A percentile compares a stretch with the other conserved stretches of the same genome.
Conservation (phyloP, 1,284 basidiomycete genomes). For the Lignosus rhinocerotis region DNA sequence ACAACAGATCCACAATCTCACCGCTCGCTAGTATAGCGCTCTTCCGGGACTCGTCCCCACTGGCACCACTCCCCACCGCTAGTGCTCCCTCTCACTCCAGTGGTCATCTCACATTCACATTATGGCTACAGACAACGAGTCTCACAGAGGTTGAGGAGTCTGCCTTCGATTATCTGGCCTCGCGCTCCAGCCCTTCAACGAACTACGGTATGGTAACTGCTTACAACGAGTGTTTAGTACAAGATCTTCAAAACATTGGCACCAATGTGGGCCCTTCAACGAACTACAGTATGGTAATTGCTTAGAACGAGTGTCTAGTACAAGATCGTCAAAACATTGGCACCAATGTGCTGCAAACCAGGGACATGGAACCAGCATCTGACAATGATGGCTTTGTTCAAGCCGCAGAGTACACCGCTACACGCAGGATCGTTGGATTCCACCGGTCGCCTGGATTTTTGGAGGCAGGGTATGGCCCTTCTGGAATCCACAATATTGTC, state of each 20-base stretch:
- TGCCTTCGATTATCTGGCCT: slow-evolving; percentile 6
- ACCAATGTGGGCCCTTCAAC: neutral
- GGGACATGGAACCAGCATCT: slow-evolving; percentile 1
- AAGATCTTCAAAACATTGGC: slow-evolving; percentile 8
- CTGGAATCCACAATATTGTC: too few relatives aligned
- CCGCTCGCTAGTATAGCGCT: too few relatives aligned
- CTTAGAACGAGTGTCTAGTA: neutral
- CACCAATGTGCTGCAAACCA: neutral
- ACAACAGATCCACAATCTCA: neutral
- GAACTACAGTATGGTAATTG: neutral
- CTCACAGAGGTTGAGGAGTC: neutral
- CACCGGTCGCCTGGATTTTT: too few relatives aligned
- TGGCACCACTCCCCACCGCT: too few relatives aligned
- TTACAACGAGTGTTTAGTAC: neutral
- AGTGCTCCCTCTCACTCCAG: too few relatives aligned
- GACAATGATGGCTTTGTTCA: neutral
- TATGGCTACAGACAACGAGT: slow-evolving; percentile 1
- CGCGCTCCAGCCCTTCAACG: slow-evolving; percentile 1
- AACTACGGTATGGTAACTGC: neutral
- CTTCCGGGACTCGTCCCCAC: too few relatives aligned
- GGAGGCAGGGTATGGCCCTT: too few relatives aligned
- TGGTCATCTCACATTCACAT: neutral
- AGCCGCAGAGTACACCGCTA: too few relatives aligned
- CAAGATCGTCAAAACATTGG: slow-evolving; percentile 7
- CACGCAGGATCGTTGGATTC: too few relatives aligned